Evolutionary conservation across 305 asterid species (phyloP).

Genomic region (Plantago lanceolata): DNA sequence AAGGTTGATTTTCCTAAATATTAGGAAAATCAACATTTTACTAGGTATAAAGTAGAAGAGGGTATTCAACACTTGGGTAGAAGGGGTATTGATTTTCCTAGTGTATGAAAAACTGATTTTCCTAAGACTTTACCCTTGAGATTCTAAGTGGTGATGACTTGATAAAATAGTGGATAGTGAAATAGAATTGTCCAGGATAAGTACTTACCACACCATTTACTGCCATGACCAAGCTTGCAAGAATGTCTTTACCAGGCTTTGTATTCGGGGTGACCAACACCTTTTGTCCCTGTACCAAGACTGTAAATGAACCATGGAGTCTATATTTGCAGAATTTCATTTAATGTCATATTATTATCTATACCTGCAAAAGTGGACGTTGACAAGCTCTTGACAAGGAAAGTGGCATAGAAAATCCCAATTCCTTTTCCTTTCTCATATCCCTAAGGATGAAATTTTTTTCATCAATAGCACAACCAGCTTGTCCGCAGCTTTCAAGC

Average conservation of each 20-base stretch:
- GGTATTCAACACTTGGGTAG: too few relatives aligned
- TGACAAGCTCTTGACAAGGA: conserved; percentile 72
- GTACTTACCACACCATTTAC: conserved; percentile 79
- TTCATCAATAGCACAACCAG: conserved; percentile 76
- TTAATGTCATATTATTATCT: conserved; percentile 11
- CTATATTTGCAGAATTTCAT: conserved; percentile 15
- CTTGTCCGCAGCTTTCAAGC: conserved; percentile 91
- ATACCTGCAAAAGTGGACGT: conserved; percentile 79
- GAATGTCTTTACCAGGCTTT: conserved; percentile 81
- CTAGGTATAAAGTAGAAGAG: too few relatives aligned
- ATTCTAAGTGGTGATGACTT: background rate
- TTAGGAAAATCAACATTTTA: too few relatives aligned
- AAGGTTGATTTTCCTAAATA: too few relatives aligned
- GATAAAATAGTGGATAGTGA: background rate
- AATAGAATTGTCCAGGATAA: conserved; percentile 14
- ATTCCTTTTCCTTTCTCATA: conserved; percentile 76
- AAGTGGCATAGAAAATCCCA: conserved; percentile 79
- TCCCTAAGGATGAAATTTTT: conserved; percentile 78
- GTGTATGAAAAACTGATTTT: too few relatives aligned
- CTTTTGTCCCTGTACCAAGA: conserved; percentile 63
- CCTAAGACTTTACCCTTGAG: too few relatives aligned
- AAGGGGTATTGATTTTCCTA: too few relatives aligned
- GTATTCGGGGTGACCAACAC: conserved; percentile 84
- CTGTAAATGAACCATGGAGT: conserved; percentile 19
- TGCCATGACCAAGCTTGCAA: conserved; percentile 70